A percentile compares a stretch with the other conserved stretches of the same genome.
Conservation (phyloP, 2,329 filamentous ascomycete genomes). For the Tolypocladium sp. region DNA sequence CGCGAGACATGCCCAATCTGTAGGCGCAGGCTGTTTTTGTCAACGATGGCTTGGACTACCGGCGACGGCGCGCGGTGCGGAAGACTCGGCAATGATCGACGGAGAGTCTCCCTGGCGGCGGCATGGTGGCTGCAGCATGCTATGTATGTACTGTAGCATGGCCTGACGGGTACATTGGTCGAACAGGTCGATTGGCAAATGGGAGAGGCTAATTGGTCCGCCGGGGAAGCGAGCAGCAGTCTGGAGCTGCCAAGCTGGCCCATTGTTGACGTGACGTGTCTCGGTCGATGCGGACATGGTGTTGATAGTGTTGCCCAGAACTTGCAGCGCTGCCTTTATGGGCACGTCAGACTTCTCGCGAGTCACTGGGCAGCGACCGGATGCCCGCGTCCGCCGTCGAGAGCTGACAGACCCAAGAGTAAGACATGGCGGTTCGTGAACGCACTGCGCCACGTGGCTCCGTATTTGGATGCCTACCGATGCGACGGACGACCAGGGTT, state of each 20-base stretch:
- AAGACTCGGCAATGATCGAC: neutral
- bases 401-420: no score
- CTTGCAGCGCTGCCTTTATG: no score
- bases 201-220: neutral
- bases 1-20: neutral
- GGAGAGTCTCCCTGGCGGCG: neutral
- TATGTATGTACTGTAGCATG: no score
- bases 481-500: neutral
- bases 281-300: neutral
- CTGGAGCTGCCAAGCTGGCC: neutral
- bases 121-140: neutral
- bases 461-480: no score
- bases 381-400: no score
- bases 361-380: no score
- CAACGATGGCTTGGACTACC: neutral
- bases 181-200: neutral
- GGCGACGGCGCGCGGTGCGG: neutral
- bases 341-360: no score
- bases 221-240: neutral
- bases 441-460: no score
- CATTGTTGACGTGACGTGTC: no score
- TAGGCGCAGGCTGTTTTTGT: neutral
- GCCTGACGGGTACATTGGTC: neutral
- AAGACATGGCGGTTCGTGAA: no score
- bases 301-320: neutral